Evolutionary conservation across 176 grass and related monocot genomes (phyloP), one percentile per base, ranked within the genome.

Genomic region (maize (Zea mays)): DNA sequence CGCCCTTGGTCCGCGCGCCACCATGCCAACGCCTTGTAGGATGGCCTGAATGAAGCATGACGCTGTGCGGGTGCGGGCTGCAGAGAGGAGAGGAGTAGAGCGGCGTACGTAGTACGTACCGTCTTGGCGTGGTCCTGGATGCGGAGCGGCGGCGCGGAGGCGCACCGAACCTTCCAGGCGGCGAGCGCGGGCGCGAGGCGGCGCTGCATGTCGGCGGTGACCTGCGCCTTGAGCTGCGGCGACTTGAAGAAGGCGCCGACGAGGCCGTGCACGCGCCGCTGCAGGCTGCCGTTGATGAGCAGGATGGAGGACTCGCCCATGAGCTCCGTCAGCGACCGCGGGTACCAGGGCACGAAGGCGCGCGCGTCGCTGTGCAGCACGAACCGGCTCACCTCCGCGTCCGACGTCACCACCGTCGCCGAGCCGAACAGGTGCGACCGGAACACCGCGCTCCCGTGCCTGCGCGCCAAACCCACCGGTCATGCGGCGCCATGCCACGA

Each of bases 251-350:
- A 95, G 40, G 92, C 51, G 50, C 90, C 96, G 48, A 95, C 75
- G 19, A 99, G 92, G 62, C 96, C 96, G 63, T 99, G 96, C 5
- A 99, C 90, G 44, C 90, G 82, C 0, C 88, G 81, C 77, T 95
- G 92, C 60, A 99, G 88, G 81, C 74, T 79, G 45, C 92, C 88
- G 71, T 93, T 95, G 90, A 99, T 87, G 70, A 99, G 38, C 8
- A 99, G 80, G 76, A 99, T 99, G 77, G 96, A 99, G 13, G 96
- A 99, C 78, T 99, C 87, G 17, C 96, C 96, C 96, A 99, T 95
- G 27, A 99, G 86, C 74, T 95, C 92, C 16, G 85, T 99, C 45
- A 99, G 83, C 16, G 92, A 99, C 13, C 89, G 93, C 44, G 96
- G 96, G 81, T 99, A 99, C 92, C 87, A 99, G 36, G 96, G 92